These are phyloP conservation scores for Ambrosiella xylebori DNA, from an alignment of 2,329 filamentous ascomycete species.

Conservation along the genomic window DNA sequence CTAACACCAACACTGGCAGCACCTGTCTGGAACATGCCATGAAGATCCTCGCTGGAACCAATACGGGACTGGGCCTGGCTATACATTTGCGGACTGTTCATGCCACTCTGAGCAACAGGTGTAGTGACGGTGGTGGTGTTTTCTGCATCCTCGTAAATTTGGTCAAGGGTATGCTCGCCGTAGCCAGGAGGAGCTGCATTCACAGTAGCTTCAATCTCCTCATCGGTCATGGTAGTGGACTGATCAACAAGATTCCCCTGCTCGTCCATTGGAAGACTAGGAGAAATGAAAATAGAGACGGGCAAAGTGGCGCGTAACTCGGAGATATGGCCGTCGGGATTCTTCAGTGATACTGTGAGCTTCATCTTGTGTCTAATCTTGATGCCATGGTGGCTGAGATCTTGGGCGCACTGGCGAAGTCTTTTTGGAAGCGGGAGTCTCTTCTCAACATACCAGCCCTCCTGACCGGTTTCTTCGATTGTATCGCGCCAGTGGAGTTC, in stretches of 20 bases:
- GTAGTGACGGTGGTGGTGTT: constrained; percentile 57
- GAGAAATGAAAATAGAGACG: constrained; percentile 87
- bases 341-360: constrained; percentile 76
- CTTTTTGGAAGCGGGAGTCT: constrained; percentile 59
- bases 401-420: constrained; percentile 70
- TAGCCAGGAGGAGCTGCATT: constrained; percentile 80
- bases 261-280: constrained; percentile 76
- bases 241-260: constrained; percentile 61
- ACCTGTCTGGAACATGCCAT: constrained; percentile 25
- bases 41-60: constrained; percentile 67
- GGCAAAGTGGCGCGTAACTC: constrained; percentile 86
- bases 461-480: constrained; percentile 49
- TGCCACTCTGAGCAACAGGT: constrained; percentile 50
- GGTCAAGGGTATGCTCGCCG: constrained; percentile 74
- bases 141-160: constrained; percentile 78
- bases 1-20: constrained; percentile 22
- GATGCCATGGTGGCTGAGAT: constrained; percentile 75
- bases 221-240: constrained; percentile 22
- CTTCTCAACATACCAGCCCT: constrained; percentile 46
- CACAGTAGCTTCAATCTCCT: constrained; percentile 29
- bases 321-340: constrained; percentile 79
- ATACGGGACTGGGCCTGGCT: constrained; percentile 49
- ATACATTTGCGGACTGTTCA: constrained; percentile 59
- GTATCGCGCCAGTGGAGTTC: constrained; percentile 52
- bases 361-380: constrained; percentile 87